Evolutionary conservation across 768 basidiomycete species (phyloP).

Genomic region (Suillus bovinus): DNA sequence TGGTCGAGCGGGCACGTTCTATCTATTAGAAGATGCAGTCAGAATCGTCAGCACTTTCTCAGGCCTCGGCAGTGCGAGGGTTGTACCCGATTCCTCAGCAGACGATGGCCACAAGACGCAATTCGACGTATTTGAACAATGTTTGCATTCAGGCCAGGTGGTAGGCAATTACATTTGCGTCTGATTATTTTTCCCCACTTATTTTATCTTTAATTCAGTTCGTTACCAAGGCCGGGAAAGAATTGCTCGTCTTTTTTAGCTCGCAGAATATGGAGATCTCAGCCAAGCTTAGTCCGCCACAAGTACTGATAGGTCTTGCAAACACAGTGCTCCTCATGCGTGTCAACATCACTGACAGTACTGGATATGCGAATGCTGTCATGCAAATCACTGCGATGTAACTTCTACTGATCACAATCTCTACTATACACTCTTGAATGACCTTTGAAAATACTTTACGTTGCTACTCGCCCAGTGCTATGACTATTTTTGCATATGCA

Average conservation of each 20-base stretch:
- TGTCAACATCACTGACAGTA: slow-evolving; percentile 58
- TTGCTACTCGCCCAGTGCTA: neutral
- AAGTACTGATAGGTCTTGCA: slow-evolving; percentile 42
- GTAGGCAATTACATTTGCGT: slow-evolving; percentile 35
- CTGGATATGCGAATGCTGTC: slow-evolving; percentile 60
- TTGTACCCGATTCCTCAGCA: slow-evolving; percentile 41
- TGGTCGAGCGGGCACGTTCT: slow-evolving; percentile 63
- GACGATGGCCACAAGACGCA: slow-evolving; percentile 43
- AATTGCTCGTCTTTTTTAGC: slow-evolving; percentile 60
- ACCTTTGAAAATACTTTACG: neutral
- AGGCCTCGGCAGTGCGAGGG: slow-evolving; percentile 50
- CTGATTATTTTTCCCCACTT: neutral
- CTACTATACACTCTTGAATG: neutral
- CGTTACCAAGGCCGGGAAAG: slow-evolving; percentile 50
- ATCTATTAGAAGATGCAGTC: slow-evolving; percentile 45
- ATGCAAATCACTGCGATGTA: slow-evolving; percentile 21
- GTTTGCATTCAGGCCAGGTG: slow-evolving; percentile 53
- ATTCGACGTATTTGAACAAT: slow-evolving; percentile 50
- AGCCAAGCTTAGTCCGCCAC: slow-evolving; percentile 51
- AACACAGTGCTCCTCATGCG: slow-evolving; percentile 52
- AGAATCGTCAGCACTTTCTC: slow-evolving; percentile 55
- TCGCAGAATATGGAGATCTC: slow-evolving; percentile 47
- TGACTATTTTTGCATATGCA: neutral
- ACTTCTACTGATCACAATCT: neutral
- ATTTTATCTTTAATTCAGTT: slow-evolving; percentile 43